phyloP scores from a whole-genome alignment of 1,284 basidiomycete genomes.

The Fomitiporia mediterranea region DNA sequence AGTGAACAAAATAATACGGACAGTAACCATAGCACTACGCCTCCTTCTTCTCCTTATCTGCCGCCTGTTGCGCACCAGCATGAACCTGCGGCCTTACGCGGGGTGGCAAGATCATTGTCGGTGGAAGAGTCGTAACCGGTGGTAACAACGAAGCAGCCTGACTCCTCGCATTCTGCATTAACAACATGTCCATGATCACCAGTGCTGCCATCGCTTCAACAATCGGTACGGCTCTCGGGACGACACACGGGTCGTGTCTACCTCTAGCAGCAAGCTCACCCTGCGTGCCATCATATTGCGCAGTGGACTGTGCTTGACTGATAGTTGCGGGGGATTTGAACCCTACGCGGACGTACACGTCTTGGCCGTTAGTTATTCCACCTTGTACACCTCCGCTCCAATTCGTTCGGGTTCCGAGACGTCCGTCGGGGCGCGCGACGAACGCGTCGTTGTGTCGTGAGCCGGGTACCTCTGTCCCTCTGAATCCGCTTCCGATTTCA shows the following conservation, averaged over 20 bases:
- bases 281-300: constrained; percentile 86
- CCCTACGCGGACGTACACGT: constrained; percentile 95
- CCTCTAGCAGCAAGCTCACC: constrained; percentile 90
- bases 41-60: not conserved
- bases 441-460: constrained; percentile 94
- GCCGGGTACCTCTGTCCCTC: constrained; percentile 92
- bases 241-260: constrained; percentile 96
- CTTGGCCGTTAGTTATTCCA: constrained; percentile 96
- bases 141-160: constrained; percentile 65
- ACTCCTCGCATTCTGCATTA: constrained; percentile 81
- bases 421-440: constrained; percentile 60
- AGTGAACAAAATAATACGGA: too few relatives aligned
- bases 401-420: constrained; percentile 85
- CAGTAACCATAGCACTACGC: too few relatives aligned
- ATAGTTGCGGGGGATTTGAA: constrained; percentile 99
- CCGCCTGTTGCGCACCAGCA: not conserved
- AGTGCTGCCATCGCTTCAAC: constrained; percentile 98
- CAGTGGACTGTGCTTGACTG: constrained; percentile 86
- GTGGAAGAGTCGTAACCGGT: constrained; percentile 78
- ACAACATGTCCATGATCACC: constrained; percentile 89
- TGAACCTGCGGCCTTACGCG: constrained; percentile 2
- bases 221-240: constrained; percentile 96
- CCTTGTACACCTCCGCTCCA: constrained; percentile 98
- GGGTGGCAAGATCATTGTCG: constrained; percentile 72
- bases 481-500: constrained; percentile 97